phyloP scores from a whole-genome alignment of 164 flowering plant genomes.

The Stephania japonica region DNA sequence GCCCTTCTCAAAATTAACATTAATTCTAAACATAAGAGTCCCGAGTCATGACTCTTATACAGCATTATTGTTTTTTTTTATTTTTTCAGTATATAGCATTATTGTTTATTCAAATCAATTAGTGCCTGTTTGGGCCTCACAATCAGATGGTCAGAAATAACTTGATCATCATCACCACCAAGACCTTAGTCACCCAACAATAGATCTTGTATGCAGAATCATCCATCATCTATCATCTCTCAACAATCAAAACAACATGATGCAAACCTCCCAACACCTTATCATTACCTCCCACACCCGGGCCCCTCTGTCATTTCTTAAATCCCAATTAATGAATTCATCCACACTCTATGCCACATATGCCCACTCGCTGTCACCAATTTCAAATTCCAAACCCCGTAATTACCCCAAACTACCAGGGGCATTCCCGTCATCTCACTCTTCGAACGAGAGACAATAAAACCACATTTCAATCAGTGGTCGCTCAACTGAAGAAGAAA shows the following conservation, averaged over 20 bases:
- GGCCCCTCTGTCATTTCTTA: neutral
- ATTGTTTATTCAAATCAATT: neutral
- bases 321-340: conserved; percentile 1
- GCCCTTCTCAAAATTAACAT: no score
- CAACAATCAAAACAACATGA: conserved; percentile 1
- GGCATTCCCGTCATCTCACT: neutral
- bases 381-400: neutral
- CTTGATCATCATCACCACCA: neutral
- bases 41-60: no score
- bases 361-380: neutral
- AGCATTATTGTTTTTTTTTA: no score
- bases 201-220: neutral
- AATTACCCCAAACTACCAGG: neutral
- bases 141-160: neutral
- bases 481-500: neutral
- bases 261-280: neutral
- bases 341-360: conserved; percentile 3
- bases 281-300: neutral
- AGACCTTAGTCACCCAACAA: neutral
- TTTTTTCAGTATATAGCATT: no score
- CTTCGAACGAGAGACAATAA: neutral
- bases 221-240: no score
- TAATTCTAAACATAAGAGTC: no score
- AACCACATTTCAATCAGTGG: neutral
- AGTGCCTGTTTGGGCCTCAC: neutral